Base-by-base conservation (phyloP, 371 early-diverging fungal genomes). In the Polyrhizophydium stewartii region DNA sequence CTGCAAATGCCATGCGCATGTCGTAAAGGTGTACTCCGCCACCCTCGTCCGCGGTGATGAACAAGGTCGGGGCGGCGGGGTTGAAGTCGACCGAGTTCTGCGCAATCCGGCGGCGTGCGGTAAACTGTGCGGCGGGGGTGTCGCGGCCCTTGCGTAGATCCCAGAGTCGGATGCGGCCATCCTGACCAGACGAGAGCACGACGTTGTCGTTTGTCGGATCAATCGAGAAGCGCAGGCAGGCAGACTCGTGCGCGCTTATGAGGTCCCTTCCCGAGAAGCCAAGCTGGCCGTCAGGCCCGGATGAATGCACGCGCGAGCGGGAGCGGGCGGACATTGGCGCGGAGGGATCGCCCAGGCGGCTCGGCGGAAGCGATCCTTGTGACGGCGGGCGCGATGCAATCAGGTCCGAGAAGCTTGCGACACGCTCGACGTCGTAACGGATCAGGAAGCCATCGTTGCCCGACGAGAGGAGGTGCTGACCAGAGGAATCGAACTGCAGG, bases 1-100 rank as follows among this genome's bases (percentile, higher is more conserved):
- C n/a, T n/a, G 7, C 35, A 35, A 35, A 35, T 13, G 35, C 3
- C 35, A 35, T 35, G 35, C 35, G 35, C 35, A 13, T 35, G 35
- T 35, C 35, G 13, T 35, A 35, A 3, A 35, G 35, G 13, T 35
- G 24, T 12, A 74, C 46, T 17, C 61, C 53, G 12, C 74, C 74
- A n/a, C 41, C 38, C 10, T 67, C 68, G 47, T 68, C 63, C 21
- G 58, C 45, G 19, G 62, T 58, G 21, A 70, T 22, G 47, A 74
- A 56, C 25, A 69, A 37, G 43, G 64, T 63, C 7, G 58, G 37
- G 46, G 31, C 31, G 12, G 60, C 57, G 7, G 74, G 74, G 58
- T 74, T 67, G 56, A 66, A 70, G n/a, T 61, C 43, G 27, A 70
- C 74, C 17, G 27, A 45, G 47, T 65, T 72, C 13, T 62, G 61